These are phyloP conservation scores for Hypseocharis bilobata DNA, from an alignment of 441 rosid species.

Conservation along the genomic window DNA sequence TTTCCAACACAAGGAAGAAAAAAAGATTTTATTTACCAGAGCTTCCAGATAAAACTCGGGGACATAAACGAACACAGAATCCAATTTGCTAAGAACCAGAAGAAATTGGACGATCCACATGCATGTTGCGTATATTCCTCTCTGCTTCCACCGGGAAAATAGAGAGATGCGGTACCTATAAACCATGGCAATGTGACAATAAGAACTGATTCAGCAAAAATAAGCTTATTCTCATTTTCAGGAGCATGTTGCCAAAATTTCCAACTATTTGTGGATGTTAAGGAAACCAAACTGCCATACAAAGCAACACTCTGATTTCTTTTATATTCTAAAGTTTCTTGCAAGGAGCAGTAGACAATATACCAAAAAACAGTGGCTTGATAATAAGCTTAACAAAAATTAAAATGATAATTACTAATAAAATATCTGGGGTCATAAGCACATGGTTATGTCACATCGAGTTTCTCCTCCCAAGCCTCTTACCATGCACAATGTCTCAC, in stretches of 20 bases:
- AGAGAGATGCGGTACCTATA: slow-evolving; percentile 78
- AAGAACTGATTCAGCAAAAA: slow-evolving; percentile 16
- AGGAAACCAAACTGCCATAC: background rate
- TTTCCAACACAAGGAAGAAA: slow-evolving; percentile 11
- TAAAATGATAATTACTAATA: background rate
- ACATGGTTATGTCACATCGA: background rate
- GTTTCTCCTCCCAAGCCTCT: slow-evolving; percentile 22
- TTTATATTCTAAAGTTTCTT: background rate
- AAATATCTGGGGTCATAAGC: background rate
- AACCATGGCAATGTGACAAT: slow-evolving; percentile 18
- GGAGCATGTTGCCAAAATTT: background rate
- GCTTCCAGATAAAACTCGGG: slow-evolving; percentile 92
- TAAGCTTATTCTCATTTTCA: background rate
- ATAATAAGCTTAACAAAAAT: background rate
- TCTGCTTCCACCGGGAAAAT: slow-evolving; percentile 89
- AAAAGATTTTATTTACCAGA: slow-evolving; percentile 45
- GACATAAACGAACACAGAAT: slow-evolving; percentile 65
- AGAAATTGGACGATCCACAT: slow-evolving; percentile 92
- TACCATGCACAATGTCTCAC: slow-evolving; percentile 91
- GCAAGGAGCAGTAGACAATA: background rate
- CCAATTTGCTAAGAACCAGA: slow-evolving; percentile 79
- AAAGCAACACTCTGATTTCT: background rate
- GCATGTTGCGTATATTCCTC: slow-evolving; percentile 96
- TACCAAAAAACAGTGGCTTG: background rate
- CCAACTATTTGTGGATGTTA: background rate